Evolutionary conservation across 257 asterid genomes (phyloP).

Genomic region (Agastache rugosa): DNA sequence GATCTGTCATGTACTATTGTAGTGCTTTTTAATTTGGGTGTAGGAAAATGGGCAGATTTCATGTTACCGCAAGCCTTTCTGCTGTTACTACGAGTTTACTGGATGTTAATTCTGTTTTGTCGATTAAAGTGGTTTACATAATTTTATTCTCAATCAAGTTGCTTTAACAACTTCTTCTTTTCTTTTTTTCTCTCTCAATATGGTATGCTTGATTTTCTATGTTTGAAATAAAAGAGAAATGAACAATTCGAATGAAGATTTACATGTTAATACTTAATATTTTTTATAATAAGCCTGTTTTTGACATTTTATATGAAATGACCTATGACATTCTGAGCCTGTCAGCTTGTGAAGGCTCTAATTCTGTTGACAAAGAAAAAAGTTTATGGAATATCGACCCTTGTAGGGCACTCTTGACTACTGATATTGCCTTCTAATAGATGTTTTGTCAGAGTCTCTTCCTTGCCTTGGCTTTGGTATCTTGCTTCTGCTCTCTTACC

Average conservation of each 20-base stretch:
- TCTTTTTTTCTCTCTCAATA: not conserved
- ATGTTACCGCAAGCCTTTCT: not conserved
- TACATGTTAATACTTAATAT: slow-evolving; percentile 39
- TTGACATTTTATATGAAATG: slow-evolving; percentile 17
- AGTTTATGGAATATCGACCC: slow-evolving; percentile 52
- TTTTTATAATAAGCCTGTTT: slow-evolving; percentile 34
- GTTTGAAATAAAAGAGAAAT: slow-evolving; percentile 9
- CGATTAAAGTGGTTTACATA: not conserved
- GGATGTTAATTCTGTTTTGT: slow-evolving; percentile 8
- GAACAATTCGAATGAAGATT: slow-evolving; percentile 38
- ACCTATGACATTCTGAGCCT: slow-evolving; percentile 16
- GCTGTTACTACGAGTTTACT: slow-evolving; percentile 11
- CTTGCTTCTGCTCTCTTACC: slow-evolving; percentile 74
- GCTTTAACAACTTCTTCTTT: not conserved
- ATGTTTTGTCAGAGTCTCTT: slow-evolving; percentile 64
- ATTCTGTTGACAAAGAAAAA: slow-evolving; percentile 22
- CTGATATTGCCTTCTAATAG: slow-evolving; percentile 49
- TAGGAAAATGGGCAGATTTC: not conserved
- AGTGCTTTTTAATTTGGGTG: not conserved
- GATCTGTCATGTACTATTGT: slow-evolving; percentile 25
- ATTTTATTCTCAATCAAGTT: slow-evolving; percentile 9
- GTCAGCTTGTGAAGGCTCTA: slow-evolving; percentile 32
- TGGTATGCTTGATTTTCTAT: slow-evolving; percentile 11
- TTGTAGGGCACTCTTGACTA: slow-evolving; percentile 44
- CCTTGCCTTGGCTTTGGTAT: slow-evolving; percentile 45